These are phyloP conservation scores for Blastocystis sp. DNA, from an alignment of 352 stramenopile genomes.

Conservation along the genomic window DNA sequence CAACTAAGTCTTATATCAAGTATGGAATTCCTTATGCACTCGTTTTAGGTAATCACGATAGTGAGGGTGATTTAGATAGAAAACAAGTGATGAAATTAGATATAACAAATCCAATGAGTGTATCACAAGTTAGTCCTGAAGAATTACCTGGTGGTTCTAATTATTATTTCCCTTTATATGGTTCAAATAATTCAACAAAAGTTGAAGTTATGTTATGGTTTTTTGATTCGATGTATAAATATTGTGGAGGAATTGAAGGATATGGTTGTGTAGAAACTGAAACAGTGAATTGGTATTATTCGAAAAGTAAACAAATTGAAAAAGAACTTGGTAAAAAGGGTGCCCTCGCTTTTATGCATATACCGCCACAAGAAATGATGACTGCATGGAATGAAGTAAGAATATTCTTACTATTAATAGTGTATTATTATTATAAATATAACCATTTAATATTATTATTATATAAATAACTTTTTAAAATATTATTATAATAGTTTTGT, in stretches of 20 bases:
- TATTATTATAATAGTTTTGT: too few relatives aligned
- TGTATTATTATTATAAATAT: too few relatives aligned
- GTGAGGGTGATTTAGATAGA: constrained; percentile 1
- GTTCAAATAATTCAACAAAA: not conserved
- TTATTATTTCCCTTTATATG: constrained; percentile 16
- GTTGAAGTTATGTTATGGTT: constrained; percentile 35
- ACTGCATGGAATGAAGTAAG: not conserved
- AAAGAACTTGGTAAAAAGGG: constrained; percentile 18
- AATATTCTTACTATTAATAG: constrained; percentile 7
- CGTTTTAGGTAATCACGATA: constrained; percentile 16
- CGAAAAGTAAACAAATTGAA: not conserved
- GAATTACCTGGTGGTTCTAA: not conserved
- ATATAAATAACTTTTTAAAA: too few relatives aligned
- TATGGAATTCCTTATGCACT: constrained; percentile 1
- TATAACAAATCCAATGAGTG: constrained; percentile 14
- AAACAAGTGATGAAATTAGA: constrained; percentile 5
- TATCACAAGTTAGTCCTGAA: not conserved
- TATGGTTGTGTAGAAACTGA: constrained; percentile 3
- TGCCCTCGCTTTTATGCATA: constrained; percentile 22
- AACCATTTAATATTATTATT: too few relatives aligned
- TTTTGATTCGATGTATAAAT: constrained; percentile 13
- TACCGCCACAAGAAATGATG: constrained; percentile 24
- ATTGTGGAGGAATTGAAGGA: not conserved
- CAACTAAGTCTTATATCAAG: not conserved
- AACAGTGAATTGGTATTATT: constrained; percentile 7